These are phyloP conservation scores for Ophiostoma ulmi DNA, from an alignment of 2,329 filamentous ascomycete genomes.

Conservation along the genomic window DNA sequence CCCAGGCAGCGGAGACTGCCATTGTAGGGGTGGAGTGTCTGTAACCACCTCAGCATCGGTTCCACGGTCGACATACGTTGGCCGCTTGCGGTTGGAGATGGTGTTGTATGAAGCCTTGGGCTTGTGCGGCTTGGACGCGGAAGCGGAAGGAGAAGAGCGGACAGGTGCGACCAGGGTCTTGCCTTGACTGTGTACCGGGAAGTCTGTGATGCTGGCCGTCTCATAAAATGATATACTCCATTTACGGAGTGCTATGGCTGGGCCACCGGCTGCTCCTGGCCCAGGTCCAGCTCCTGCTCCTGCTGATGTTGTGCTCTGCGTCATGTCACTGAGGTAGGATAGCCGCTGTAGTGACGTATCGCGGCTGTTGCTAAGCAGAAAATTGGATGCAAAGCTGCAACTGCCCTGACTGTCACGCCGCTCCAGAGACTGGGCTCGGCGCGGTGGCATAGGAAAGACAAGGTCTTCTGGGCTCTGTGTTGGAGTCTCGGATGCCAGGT, in stretches of 20 bases:
- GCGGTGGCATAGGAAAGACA: neutral
- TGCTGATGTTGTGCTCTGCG: neutral
- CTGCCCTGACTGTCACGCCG: slow-evolving; percentile 12
- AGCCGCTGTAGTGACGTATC: slow-evolving; percentile 22
- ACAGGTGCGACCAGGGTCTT: neutral
- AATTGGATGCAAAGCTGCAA: slow-evolving; percentile 17
- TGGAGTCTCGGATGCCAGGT: neutral
- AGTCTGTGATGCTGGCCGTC: slow-evolving; percentile 11
- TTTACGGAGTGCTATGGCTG: neutral
- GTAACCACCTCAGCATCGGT: slow-evolving; percentile 32
- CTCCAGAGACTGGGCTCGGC: slow-evolving; percentile 22
- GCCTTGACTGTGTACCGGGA: neutral
- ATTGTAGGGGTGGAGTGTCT: slow-evolving; percentile 27
- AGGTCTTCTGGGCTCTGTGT: neutral
- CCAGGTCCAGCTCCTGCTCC: neutral
- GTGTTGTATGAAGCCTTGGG: neutral
- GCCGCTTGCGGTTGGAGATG: neutral
- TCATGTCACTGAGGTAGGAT: slow-evolving; percentile 16
- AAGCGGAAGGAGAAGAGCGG: neutral
- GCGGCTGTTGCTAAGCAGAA: slow-evolving; percentile 25
- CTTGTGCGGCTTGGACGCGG: neutral
- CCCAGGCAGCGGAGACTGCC: neutral
- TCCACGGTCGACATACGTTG: slow-evolving; percentile 39
- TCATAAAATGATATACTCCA: neutral
- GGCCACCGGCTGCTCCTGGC: neutral